Conservation (phyloP, 2,329 filamentous ascomycete species). For the Fusarium euwallaceae region DNA sequence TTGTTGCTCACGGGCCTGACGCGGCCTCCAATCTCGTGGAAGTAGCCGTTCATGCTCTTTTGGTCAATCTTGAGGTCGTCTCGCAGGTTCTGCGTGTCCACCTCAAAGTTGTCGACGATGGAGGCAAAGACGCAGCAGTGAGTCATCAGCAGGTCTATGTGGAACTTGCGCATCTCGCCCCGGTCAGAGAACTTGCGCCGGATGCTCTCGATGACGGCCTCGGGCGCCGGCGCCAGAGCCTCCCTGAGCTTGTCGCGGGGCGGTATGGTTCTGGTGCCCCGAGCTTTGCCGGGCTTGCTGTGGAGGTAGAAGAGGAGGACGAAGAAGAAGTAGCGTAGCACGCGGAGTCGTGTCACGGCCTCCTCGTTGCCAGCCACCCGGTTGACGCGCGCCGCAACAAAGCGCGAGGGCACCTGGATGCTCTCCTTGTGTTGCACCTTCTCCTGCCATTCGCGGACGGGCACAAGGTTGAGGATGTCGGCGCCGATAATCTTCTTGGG, state of each 20-base stretch:
- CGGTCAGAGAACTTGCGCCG: conserved; percentile 76
- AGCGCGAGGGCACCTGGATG: conserved; percentile 71
- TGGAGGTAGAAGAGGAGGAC: conserved; percentile 67
- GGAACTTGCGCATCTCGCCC: conserved; percentile 76
- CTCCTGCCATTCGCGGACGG: conserved; percentile 81
- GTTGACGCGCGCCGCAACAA: conserved; percentile 73
- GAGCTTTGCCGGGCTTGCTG: conserved; percentile 61
- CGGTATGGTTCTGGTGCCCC: conserved; percentile 66
- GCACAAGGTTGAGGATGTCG: conserved; percentile 75
- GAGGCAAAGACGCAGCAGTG: conserved; percentile 79
- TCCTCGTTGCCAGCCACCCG: conserved; percentile 66
- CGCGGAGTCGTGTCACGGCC: conserved; percentile 65
- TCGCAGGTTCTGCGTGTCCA: conserved; percentile 77
- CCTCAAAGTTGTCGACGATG: conserved; percentile 79
- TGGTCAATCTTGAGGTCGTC: conserved; percentile 80
- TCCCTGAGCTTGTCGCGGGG: conserved; percentile 72
- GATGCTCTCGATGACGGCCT: conserved; percentile 74
- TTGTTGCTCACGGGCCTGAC: conserved; percentile 72
- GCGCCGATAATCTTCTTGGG: conserved; percentile 74
- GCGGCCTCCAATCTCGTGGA: conserved; percentile 80
- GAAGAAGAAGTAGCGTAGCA: conserved; percentile 72
- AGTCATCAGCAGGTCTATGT: conserved; percentile 78
- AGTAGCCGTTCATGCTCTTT: conserved; percentile 79
- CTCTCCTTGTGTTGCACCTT: conserved; percentile 69
- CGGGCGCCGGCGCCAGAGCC: conserved; percentile 68